phyloP scores from a whole-genome alignment of 176 grass and related monocot species.

The Rhynchospora breviuscula region DNA sequence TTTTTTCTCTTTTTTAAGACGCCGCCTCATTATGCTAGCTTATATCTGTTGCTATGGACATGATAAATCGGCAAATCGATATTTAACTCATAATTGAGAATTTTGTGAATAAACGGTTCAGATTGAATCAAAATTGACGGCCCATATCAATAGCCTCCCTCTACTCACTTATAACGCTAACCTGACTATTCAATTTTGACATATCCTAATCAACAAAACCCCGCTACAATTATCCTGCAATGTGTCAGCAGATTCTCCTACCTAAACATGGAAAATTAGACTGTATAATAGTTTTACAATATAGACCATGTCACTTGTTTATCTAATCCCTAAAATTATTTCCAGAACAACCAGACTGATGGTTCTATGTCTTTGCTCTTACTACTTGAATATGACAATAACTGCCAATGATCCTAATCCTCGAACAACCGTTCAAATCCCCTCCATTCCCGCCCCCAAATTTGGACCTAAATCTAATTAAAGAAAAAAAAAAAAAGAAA shows the following conservation, averaged over 20 bases:
- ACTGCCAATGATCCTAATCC: neutral
- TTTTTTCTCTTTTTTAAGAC: too few relatives aligned
- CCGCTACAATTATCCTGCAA: neutral
- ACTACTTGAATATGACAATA: neutral
- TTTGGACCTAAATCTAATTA: neutral
- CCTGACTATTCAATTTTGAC: neutral
- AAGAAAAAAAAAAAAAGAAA: conserved; percentile 2
- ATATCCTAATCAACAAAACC: neutral
- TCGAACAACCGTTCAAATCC: conserved; percentile 32
- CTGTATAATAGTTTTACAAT: neutral
- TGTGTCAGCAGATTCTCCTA: neutral
- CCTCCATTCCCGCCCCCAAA: conserved; percentile 37
- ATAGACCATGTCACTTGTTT: neutral
- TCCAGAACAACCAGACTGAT: neutral
- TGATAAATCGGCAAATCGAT: too few relatives aligned
- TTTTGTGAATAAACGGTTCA: too few relatives aligned
- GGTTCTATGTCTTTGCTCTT: neutral
- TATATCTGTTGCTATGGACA: too few relatives aligned
- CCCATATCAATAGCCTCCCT: too few relatives aligned
- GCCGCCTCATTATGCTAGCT: too few relatives aligned
- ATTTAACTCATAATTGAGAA: too few relatives aligned
- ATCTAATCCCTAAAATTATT: neutral
- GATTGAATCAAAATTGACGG: too few relatives aligned
- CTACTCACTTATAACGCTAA: neutral
- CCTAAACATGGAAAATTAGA: neutral